Base-by-base conservation (phyloP, 1,284 basidiomycete genomes). In the Melampsora occidentalis region DNA sequence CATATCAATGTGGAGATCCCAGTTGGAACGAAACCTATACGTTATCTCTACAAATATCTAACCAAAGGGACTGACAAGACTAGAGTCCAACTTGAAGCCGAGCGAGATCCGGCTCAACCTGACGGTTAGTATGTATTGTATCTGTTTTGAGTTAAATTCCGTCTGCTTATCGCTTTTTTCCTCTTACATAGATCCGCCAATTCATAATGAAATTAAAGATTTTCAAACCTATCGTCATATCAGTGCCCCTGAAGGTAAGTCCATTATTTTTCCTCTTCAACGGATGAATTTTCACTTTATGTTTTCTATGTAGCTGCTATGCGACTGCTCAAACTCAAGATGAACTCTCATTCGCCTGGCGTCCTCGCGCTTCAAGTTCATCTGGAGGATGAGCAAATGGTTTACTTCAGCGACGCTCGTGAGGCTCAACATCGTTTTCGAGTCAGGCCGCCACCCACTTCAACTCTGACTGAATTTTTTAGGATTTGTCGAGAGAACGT, bases 1-100 rank as follows among this genome's bases (percentile, higher is more conserved):
- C 87, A 88, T 78, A 86, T 87, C 77, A 87, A 88, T 77, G 79
- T 86, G 0, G 84, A 86, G 71, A 82, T 83, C 71, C 81, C 80
- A 2, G 78, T 81, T 6, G 81, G 80, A 0, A 76, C 86, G 22
- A 73, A 73, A 1, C 81, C 83, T 0, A 69, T 85, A 77, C 86
- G 86, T 78, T 87, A 87, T 77, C 77, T 84, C 3, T 83, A 84
- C 80, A 87, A 87, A 77, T 87, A 87, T 78, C 82, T 86, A 51
- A 82, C 85, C 78, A 87, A 87, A 78, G 86, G 87, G 0, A 72
- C 79, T 31, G 86, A 87, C 78, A 79, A 81, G 0, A 81, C 82
- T 0, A 82, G 83, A 6, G 57, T 86, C n/a, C 5, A 53, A 1
- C 5, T 70, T 2, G 57, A 51, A 22, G 20, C 25, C 7, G 63